Evolutionary conservation across 768 basidiomycete genomes (phyloP).

Genomic region (Postia placenta): DNA sequence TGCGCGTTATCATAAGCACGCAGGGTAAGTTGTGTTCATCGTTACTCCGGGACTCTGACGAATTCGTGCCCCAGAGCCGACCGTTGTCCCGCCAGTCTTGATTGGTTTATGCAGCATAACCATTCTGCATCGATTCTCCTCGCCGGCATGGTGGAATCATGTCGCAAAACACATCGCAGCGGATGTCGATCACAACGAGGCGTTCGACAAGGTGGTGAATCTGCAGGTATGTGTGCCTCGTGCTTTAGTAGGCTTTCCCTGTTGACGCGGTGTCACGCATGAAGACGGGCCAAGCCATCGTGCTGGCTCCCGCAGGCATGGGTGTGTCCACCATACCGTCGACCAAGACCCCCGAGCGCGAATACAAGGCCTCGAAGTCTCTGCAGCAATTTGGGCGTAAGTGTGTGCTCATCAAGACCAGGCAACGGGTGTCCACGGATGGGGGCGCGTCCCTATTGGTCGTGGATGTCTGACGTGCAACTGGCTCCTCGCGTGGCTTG

Average conservation of each 20-base stretch:
- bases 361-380: not conserved
- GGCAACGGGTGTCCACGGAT: constrained; percentile 12
- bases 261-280: not conserved
- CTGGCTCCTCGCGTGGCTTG: no score
- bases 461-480: no score
- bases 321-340: constrained; percentile 3
- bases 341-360: not conserved
- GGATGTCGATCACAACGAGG: constrained; percentile 50
- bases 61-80: constrained; percentile 45
- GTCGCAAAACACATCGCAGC: constrained; percentile 62
- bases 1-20: constrained; percentile 69
- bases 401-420: constrained; percentile 13
- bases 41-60: not conserved
- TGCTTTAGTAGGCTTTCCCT: no score
- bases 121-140: constrained; percentile 71
- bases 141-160: constrained; percentile 72
- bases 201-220: constrained; percentile 60
- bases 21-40: constrained; percentile 40
- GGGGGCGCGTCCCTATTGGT: constrained; percentile 16
- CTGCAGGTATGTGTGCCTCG: constrained; percentile 54
- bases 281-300: constrained; percentile 67
- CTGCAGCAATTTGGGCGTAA: constrained; percentile 17
- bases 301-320: constrained; percentile 57
- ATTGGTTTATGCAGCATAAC: constrained; percentile 61
- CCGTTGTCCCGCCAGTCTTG: constrained; percentile 60